Evolutionary conservation across 2,329 filamentous ascomycete genomes (phyloP).

Genomic region (Apiospora koreana): DNA sequence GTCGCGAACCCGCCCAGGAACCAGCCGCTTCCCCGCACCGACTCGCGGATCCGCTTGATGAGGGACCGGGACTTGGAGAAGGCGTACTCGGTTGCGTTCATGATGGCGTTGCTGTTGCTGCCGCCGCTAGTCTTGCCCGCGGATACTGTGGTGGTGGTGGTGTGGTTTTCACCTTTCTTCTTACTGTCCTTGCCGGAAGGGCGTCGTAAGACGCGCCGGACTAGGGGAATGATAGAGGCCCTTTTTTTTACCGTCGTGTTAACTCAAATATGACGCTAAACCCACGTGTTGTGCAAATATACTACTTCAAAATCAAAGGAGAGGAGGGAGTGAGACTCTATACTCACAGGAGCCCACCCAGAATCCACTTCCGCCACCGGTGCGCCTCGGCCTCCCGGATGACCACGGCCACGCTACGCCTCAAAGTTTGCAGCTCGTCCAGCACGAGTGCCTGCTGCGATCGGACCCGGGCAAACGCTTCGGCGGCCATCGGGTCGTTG

Average conservation of each 20-base stretch:
- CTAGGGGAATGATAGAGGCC: slow-evolving; percentile 52
- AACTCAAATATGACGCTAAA: background rate
- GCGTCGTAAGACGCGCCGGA: slow-evolving; percentile 53
- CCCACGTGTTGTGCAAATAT: background rate
- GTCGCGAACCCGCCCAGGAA: slow-evolving; percentile 40
- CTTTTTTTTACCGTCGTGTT: slow-evolving; percentile 31
- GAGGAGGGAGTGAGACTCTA: background rate
- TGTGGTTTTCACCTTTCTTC: background rate
- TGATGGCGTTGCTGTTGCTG: slow-evolving; percentile 18
- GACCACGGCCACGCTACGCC: slow-evolving; percentile 44
- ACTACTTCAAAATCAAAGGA: background rate
- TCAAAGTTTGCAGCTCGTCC: slow-evolving; percentile 45
- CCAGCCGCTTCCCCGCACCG: slow-evolving; percentile 42
- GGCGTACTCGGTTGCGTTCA: slow-evolving; percentile 58
- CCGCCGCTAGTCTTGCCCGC: background rate
- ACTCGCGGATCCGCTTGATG: slow-evolving; percentile 49
- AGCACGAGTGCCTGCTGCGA: slow-evolving; percentile 44
- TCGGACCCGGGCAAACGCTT: slow-evolving; percentile 44
- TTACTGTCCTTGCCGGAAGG: slow-evolving; percentile 32
- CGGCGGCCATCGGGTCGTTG: slow-evolving; percentile 40
- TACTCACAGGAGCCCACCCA: slow-evolving; percentile 54
- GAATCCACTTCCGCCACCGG: slow-evolving; percentile 54
- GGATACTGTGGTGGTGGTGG: background rate
- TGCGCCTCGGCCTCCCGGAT: slow-evolving; percentile 47
- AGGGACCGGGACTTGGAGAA: slow-evolving; percentile 53